phyloP scores from a whole-genome alignment of 331 rosid species.

The Prunus yedoensis region DNA sequence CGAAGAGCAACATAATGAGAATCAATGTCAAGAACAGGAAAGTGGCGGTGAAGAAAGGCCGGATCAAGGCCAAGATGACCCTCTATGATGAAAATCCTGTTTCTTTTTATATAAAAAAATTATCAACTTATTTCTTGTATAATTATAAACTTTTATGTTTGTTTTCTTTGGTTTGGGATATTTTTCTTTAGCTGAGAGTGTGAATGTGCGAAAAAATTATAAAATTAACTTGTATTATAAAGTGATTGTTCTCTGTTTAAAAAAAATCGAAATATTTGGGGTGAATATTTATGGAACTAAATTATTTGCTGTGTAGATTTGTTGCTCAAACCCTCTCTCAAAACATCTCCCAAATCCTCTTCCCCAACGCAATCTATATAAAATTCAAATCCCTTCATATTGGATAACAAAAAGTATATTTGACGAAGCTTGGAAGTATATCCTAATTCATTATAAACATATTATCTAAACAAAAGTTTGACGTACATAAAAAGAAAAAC shows the following conservation, averaged over 20 bases:
- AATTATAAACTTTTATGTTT: constrained; percentile 10
- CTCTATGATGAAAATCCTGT: constrained; percentile 36
- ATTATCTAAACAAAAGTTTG: not conserved
- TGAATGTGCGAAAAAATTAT: not conserved
- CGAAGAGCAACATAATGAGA: constrained; percentile 58
- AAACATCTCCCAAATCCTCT: too few relatives aligned
- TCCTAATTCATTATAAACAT: too few relatives aligned
- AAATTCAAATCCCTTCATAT: too few relatives aligned
- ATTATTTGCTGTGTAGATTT: too few relatives aligned
- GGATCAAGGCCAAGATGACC: constrained; percentile 54
- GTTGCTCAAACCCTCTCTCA: too few relatives aligned
- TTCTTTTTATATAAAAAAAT: not conserved
- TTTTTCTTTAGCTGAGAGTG: not conserved
- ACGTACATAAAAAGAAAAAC: not conserved
- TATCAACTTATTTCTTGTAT: constrained; percentile 1
- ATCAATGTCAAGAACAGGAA: constrained; percentile 53
- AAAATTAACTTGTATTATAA: constrained; percentile 6
- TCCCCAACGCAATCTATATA: too few relatives aligned
- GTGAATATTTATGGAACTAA: not conserved
- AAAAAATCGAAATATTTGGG: not conserved
- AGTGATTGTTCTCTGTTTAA: not conserved
- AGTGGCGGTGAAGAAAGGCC: constrained; percentile 57
- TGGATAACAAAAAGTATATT: too few relatives aligned
- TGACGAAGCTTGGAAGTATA: too few relatives aligned
- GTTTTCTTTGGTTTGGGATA: not conserved